Base-by-base conservation (phyloP, 768 basidiomycete species). In the Chalciporus sphaerocephalus region DNA sequence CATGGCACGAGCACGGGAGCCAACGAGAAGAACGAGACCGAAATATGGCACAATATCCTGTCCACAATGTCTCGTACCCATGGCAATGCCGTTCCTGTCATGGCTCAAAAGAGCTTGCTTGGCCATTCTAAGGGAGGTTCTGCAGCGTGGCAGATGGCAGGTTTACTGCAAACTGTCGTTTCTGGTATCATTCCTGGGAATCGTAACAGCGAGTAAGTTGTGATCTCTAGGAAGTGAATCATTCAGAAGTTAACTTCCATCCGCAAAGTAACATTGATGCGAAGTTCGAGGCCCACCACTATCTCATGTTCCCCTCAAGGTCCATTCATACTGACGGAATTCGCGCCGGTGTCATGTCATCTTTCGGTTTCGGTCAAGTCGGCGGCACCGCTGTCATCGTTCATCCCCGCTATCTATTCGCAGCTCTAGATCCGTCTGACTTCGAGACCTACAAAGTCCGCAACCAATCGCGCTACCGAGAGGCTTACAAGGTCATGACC, bases 111-210 rank as follows among this genome's bases (percentile, higher is more conserved):
- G 79, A 92, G 87, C 65, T 76, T 99, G 40, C 86, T 95, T 23
- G 96, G 96, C 50, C 95, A 99, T 64, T 85, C 95, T 10, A 99
- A 99, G 76, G 96, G 96, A 66, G 96, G 95, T 50, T 91, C 96
- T n/a, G 95, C 95, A 44, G 89, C 93, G 2, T 97, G 93, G 95
- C 91, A 93, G 70, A 81, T 96, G 77, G 85, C 83, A 57, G 96
- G 96, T 55, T 75, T 98, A 44, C 68, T 92, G 44, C 93, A 99
- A 65, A 82, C 83, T 10, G 76, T 99, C 50, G 76, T 74, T 52
- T 81, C 83, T 36, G 96, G 94, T 42, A 78, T 95, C 52, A 76
- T 99, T 52, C 94, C 96, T 6, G 94, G 93, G 33, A 98, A 98
- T 66, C 82, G 92, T 54, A 97, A 95, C 65, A 89, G 87, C 74